Conservation (phyloP, 1,284 basidiomycete genomes). For the Heterobasidion occidentale region DNA sequence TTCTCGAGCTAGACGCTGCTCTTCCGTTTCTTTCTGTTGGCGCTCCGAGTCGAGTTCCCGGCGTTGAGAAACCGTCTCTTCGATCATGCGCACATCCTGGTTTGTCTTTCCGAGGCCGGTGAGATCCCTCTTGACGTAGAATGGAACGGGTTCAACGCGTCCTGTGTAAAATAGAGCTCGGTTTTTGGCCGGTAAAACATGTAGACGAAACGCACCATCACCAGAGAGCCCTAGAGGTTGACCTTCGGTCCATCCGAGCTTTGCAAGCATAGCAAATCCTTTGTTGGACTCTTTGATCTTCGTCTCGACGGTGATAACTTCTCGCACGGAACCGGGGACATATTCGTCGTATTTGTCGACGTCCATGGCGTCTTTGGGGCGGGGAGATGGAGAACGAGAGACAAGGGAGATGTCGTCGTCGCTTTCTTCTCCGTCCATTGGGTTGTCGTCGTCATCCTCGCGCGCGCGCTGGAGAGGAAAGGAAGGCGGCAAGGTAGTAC, state of each 20-base stretch:
- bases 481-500: constrained; percentile 29
- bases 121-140: constrained; percentile 66
- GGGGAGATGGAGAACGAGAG: constrained; percentile 61
- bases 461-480: constrained; percentile 49
- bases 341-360: constrained; percentile 67
- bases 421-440: constrained; percentile 23
- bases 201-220: constrained; percentile 42
- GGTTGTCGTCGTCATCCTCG: constrained; percentile 28
- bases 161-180: constrained; percentile 30
- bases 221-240: constrained; percentile 67
- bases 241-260: constrained; percentile 75
- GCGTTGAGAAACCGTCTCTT: constrained; percentile 73
- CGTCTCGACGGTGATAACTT: constrained; percentile 72
- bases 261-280: constrained; percentile 71
- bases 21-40: constrained; percentile 68
- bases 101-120: constrained; percentile 71
- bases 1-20: constrained; percentile 64
- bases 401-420: constrained; percentile 64
- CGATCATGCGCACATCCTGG: constrained; percentile 74
- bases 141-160: constrained; percentile 74
- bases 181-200: neutral
- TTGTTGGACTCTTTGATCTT: constrained; percentile 70
- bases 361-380: constrained; percentile 35
- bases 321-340: constrained; percentile 37
- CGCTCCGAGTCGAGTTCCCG: constrained; percentile 72